phyloP scores from a whole-genome alignment of 331 rosid genomes.

The Cydonia oblonga region DNA sequence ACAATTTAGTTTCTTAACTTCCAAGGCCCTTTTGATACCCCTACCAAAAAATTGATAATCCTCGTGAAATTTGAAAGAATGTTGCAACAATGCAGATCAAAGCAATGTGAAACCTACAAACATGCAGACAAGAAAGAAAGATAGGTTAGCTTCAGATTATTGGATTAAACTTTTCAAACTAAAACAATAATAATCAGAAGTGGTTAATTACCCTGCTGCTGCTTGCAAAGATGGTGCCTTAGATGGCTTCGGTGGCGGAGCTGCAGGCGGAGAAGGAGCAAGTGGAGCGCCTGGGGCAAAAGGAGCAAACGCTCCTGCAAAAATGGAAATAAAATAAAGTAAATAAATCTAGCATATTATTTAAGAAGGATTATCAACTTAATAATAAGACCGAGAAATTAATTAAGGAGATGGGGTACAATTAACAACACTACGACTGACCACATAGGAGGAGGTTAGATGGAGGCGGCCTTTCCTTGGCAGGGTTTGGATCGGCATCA shows the following conservation, averaged over 20 bases:
- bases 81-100: constrained; percentile 19
- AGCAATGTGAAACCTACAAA: constrained; percentile 30
- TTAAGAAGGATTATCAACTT: neutral
- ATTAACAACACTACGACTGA: constrained; percentile 12
- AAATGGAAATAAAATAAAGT: neutral
- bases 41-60: neutral
- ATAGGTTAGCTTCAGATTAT: neutral
- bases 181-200: neutral
- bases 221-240: constrained; percentile 11
- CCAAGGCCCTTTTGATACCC: too few relatives aligned
- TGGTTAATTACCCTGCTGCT: constrained; percentile 30
- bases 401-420: neutral
- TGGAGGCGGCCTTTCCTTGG: constrained; percentile 43
- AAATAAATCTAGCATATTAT: neutral
- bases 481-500: constrained; percentile 43
- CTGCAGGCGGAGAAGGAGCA: constrained; percentile 1
- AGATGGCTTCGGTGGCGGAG: constrained; percentile 12
- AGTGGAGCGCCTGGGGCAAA: neutral
- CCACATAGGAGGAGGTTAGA: constrained; percentile 47
- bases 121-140: neutral
- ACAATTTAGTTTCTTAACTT: neutral
- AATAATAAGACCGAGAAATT: neutral
- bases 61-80: constrained; percentile 3
- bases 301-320: constrained; percentile 24
- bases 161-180: neutral